Evolutionary conservation across 2,329 filamentous ascomycete species (phyloP).

Genomic region (Phaeosphaeria sp.): DNA sequence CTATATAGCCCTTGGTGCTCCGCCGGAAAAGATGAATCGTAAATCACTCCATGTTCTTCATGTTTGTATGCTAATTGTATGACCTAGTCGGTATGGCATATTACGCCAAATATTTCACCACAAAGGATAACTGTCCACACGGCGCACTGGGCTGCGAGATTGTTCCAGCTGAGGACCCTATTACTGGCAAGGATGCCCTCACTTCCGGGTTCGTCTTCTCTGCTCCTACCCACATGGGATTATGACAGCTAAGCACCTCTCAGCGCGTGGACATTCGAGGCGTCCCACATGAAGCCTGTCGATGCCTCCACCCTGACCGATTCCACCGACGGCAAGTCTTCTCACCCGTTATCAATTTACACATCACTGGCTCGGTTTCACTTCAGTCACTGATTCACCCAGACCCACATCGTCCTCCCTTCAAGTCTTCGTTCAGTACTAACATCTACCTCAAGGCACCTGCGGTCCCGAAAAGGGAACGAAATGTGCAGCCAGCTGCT

Average conservation of each 20-base stretch:
- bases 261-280: conserved; percentile 58
- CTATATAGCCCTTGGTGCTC: conserved; percentile 65
- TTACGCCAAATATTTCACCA: conserved; percentile 72
- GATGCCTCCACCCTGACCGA: conserved; percentile 17
- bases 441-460: background rate
- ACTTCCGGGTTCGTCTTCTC: conserved; percentile 51
- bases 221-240: background rate
- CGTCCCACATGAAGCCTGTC: conserved; percentile 30
- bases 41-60: background rate
- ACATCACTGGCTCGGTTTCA: no score
- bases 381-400: no score
- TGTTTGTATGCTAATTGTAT: background rate
- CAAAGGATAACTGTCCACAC: conserved; percentile 53
- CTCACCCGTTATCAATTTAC: background rate
- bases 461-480: conserved; percentile 25
- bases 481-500: conserved; percentile 38
- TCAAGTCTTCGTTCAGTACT: no score
- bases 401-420: no score
- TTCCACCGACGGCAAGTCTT: conserved; percentile 24
- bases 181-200: conserved; percentile 65
- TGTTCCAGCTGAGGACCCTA: conserved; percentile 63
- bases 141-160: conserved; percentile 66
- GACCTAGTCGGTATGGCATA: conserved; percentile 67
- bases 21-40: conserved; percentile 62
- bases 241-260: background rate